Base-by-base conservation (phyloP, 352 stramenopile genomes). In the Thalassiosira mediterranea region DNA sequence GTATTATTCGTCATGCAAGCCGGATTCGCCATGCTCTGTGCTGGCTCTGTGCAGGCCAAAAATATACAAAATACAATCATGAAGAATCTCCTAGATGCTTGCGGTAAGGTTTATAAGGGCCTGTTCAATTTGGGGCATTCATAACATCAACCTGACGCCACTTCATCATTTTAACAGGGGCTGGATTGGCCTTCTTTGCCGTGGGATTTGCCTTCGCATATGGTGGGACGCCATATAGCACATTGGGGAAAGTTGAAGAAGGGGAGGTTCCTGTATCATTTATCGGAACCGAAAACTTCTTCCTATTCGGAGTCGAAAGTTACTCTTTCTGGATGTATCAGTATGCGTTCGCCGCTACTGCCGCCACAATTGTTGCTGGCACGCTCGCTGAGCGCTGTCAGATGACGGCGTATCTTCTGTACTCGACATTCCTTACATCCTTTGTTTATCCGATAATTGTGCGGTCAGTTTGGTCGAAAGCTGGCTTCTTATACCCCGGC, bases 21-120 rank as follows among this genome's bases (percentile, higher is more conserved):
- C 42, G 88, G 88, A 2, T 94, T 94, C 72, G 88, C 88, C 54
- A 90, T 93, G 84, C 56, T 92, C 15, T 89, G 81, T 61, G 84
- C 86, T 5, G 89, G 89, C 7, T 87, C 56, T 23, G 79, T 94
- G 1, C 80, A 87, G 44, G 69, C 79, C 34, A 94, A 94, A 64
- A 95, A 94, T 70, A 86, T 90, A 13, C 84, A 90, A 64, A 94
- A 94, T 67, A 93, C 94, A 32, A 83, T 96, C 58, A 63, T 95
- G 13, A 91, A 92, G 75, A 95, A 95, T 64, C 69, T 95, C 21
- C 60, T 92, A 23, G 92, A 96, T 79, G 68, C 83, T 7, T 92
- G 82, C 76, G 84, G 86, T 61, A n/a, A n/a, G n/a, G n/a, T n/a
- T n/a, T n/a, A n/a, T n/a, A n/a, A n/a, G n/a, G n/a, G n/a, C n/a